Percentiles rank a stretch among this genome's conserved stretches.
phyloP scores from a whole-genome alignment of 2,329 filamentous ascomycete species.

The Paecilomyces niveus region DNA sequence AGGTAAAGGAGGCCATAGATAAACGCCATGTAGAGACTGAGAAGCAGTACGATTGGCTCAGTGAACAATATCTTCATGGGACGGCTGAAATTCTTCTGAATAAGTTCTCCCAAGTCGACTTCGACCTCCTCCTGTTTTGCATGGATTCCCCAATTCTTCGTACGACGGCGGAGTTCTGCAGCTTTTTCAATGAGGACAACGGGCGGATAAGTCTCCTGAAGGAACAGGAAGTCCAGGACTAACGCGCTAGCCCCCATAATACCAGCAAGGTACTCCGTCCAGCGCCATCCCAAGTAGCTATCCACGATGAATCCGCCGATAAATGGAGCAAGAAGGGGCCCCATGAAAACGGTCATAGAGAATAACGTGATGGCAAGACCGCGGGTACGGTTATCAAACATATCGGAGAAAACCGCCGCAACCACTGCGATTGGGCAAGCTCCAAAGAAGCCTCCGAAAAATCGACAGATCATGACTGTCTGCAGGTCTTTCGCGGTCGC shows the following conservation, averaged over 20 bases:
- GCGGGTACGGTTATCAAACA: conserved; percentile 44
- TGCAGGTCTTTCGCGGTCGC: conserved; percentile 47
- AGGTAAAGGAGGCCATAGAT: conserved; percentile 28
- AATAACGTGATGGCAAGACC: conserved; percentile 44
- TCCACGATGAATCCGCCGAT: conserved; percentile 50
- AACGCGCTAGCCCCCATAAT: conserved; percentile 51
- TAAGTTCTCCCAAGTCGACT: conserved; percentile 43
- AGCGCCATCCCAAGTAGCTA: conserved; percentile 47
- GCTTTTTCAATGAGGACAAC: conserved; percentile 53
- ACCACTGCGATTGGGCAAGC: conserved; percentile 48
- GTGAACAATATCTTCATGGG: conserved; percentile 37
- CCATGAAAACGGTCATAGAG: conserved; percentile 46
- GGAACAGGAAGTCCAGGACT: conserved; percentile 44
- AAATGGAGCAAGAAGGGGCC: conserved; percentile 47
- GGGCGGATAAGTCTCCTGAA: conserved; percentile 53
- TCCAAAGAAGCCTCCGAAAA: conserved; percentile 48
- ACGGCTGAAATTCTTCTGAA: conserved; percentile 47
- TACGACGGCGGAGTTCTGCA: conserved; percentile 46
- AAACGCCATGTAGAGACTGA: conserved; percentile 33
- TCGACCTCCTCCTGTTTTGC: conserved; percentile 52
- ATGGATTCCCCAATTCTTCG: conserved; percentile 56
- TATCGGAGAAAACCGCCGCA: conserved; percentile 51
- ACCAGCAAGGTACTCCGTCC: conserved; percentile 48
- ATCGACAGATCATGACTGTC: conserved; percentile 46
- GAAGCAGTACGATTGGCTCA: conserved; percentile 36